Percentiles rank a stretch among this genome's conserved stretches.
phyloP scores from a whole-genome alignment of 441 rosid species.

The Corymbia citriodora region DNA sequence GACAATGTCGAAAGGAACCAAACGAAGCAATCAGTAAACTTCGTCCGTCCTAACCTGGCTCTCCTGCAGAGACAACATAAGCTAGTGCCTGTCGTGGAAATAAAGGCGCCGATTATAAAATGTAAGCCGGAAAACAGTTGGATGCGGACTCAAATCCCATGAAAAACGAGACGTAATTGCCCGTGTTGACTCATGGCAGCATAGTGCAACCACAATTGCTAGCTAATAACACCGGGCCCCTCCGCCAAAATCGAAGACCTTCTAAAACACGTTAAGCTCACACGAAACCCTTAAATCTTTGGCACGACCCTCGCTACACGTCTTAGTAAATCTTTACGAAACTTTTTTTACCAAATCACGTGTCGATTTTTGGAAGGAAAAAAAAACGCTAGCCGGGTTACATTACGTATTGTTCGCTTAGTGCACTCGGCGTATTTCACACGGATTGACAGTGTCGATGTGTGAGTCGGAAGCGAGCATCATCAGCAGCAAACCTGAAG shows the following conservation, averaged over 20 bases:
- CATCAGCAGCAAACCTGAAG: neutral
- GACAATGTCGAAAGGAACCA: neutral
- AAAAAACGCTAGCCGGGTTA: neutral
- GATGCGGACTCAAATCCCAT: neutral
- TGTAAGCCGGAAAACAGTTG: neutral
- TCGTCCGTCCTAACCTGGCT: neutral
- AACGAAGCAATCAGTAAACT: neutral
- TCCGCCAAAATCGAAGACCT: neutral
- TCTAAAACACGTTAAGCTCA: neutral
- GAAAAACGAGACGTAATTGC: neutral
- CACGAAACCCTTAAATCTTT: neutral
- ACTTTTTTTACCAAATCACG: neutral
- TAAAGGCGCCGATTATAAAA: neutral
- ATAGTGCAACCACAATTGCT: neutral
- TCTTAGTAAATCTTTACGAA: neutral
- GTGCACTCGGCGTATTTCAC: neutral
- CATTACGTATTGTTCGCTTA: neutral
- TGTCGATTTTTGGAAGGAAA: neutral
- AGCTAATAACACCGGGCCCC: neutral
- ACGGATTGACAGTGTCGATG: accelerated
- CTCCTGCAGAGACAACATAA: neutral
- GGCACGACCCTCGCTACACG: neutral
- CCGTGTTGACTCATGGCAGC: neutral
- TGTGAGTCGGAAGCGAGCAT: neutral
- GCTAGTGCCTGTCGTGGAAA: neutral